A percentile compares a stretch with the other conserved stretches of the same genome.
These are phyloP conservation scores for Pachysandra terminalis DNA, from an alignment of 164 flowering plant species.

Conservation along the genomic window DNA sequence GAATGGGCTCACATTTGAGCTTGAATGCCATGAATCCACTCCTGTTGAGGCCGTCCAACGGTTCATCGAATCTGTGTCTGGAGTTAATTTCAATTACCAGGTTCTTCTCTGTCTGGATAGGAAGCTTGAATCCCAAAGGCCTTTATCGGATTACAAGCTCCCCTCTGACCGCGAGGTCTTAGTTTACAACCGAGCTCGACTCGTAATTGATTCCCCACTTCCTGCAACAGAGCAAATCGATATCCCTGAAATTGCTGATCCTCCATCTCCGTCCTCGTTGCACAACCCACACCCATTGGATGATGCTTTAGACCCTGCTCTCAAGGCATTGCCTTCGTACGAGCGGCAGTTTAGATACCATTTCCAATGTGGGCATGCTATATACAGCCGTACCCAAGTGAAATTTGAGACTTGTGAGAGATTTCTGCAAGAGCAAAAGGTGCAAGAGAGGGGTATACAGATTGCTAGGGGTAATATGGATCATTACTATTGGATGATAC, in stretches of 20 bases:
- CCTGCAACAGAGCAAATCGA: constrained; percentile 61
- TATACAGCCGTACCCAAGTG: constrained; percentile 45
- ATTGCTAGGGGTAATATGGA: constrained; percentile 76
- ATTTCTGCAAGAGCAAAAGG: constrained; percentile 63
- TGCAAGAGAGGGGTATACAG: constrained; percentile 89
- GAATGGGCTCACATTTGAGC: constrained; percentile 75
- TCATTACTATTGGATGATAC: constrained; percentile 57
- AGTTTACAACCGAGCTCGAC: constrained; percentile 59
- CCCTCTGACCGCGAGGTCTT: constrained; percentile 76
- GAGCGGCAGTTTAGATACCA: constrained; percentile 86
- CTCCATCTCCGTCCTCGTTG: constrained; percentile 52
- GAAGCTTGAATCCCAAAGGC: constrained; percentile 70
- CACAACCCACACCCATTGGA: constrained; percentile 75
- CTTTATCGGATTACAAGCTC: constrained; percentile 71
- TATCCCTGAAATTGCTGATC: constrained; percentile 43
- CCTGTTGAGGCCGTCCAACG: constrained; percentile 67
- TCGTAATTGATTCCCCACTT: constrained; percentile 53
- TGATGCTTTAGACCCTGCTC: constrained; percentile 91
- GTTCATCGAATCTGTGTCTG: constrained; percentile 51
- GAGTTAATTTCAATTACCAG: constrained; percentile 63
- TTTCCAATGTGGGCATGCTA: constrained; percentile 62
- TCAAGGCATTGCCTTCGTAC: constrained; percentile 90
- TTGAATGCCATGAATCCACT: constrained; percentile 68
- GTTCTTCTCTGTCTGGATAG: constrained; percentile 74
- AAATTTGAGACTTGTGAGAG: constrained; percentile 63